Conservation (phyloP, 352 stramenopile genomes). For the Pythium aquatile region DNA sequence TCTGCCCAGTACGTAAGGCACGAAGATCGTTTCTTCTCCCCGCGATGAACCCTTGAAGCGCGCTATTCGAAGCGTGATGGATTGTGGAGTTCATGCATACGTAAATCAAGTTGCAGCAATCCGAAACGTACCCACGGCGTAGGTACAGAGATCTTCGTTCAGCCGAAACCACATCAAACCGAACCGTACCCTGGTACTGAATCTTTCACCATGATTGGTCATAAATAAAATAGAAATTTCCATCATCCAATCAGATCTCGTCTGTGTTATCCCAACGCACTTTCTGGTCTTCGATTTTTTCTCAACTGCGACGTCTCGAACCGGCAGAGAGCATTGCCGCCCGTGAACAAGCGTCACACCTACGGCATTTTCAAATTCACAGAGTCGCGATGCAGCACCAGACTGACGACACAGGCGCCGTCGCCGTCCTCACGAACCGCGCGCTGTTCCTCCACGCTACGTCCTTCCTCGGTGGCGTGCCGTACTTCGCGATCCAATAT, state of each 20-base stretch:
- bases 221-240: background rate
- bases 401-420: background rate
- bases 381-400: background rate
- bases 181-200: background rate
- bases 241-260: background rate
- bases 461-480: background rate
- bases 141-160: too few relatives aligned
- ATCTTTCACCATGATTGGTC: background rate
- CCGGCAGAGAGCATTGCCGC: background rate
- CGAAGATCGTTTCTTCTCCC: too few relatives aligned
- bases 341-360: background rate
- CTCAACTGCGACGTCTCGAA: background rate
- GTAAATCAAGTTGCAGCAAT: too few relatives aligned
- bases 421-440: slow-evolving; percentile 6
- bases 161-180: too few relatives aligned
- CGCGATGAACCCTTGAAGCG: too few relatives aligned
- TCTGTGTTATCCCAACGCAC: background rate
- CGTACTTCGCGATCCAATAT: background rate
- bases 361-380: background rate
- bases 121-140: too few relatives aligned
- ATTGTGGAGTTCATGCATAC: too few relatives aligned
- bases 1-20: too few relatives aligned
- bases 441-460: background rate
- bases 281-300: background rate
- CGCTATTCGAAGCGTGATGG: too few relatives aligned